These are phyloP conservation scores for Cystobasidium ongulense DNA, from an alignment of 768 basidiomycete species.

Conservation along the genomic window DNA sequence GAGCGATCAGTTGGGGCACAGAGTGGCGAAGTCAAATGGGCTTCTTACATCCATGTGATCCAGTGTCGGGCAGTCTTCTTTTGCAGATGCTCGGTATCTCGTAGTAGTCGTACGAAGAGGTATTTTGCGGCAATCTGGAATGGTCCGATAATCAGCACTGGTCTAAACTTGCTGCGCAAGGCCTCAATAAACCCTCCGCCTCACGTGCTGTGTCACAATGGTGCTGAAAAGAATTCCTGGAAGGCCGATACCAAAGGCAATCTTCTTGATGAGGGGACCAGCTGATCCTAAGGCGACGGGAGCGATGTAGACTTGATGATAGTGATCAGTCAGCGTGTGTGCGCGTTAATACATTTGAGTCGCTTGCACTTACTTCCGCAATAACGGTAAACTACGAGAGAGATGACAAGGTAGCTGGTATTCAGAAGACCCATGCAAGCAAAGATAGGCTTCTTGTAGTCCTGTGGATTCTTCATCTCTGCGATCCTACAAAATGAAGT, in stretches of 20 bases:
- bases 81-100: conserved; percentile 37
- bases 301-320: conserved; percentile 35
- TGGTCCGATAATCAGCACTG: neutral
- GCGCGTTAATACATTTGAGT: neutral
- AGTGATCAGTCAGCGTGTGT: neutral
- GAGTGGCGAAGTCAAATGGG: neutral
- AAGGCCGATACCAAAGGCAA: conserved; percentile 40
- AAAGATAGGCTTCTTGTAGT: conserved; percentile 44
- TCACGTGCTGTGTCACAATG: conserved; percentile 28
- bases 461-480: conserved; percentile 45
- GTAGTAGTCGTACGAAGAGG: conserved; percentile 39
- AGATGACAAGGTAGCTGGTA: conserved; percentile 38
- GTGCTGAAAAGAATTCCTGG: conserved; percentile 37
- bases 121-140: conserved; percentile 38
- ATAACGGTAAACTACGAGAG: conserved; percentile 43
- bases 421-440: conserved; percentile 42
- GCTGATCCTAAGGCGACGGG: conserved; percentile 43
- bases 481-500: conserved; percentile 40
- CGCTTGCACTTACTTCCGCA: conserved; percentile 15
- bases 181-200: neutral
- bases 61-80: conserved; percentile 35
- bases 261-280: conserved; percentile 41
- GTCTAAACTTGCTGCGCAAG: neutral
- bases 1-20: neutral
- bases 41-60: conserved; percentile 34